Base-by-base conservation (phyloP, 148 eudicot species). In the Vaccinium corymbosum region DNA sequence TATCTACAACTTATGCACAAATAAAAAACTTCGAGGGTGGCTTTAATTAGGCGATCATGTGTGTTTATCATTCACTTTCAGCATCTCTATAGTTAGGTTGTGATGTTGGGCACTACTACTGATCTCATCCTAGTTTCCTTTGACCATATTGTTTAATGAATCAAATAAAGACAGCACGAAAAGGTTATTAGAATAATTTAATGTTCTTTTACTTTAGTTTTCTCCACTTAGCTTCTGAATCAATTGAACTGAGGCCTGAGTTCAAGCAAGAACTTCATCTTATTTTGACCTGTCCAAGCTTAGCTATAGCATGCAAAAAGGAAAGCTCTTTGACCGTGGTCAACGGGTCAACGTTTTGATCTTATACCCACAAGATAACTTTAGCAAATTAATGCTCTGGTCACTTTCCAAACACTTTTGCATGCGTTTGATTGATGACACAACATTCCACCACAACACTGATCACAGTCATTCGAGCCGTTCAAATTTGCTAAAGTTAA, bases 101-200 rank as follows among this genome's bases (percentile, higher is more conserved):
- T 68, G 73, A 17, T 68, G 73, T 68, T 68, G 73, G 73, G 73
- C 73, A 68, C 73, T 68, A 11, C 6, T 68, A 25, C 17, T 68
- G 1, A 68, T 27, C 73, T 5, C 38, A 68, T 68, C 38, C 73
- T 68, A 0, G 73, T 27, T 68, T 68, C 35, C 35, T 27, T 68
- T 68, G 73, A 68, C 73, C 73, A 27, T 0, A 62, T 1, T 13
- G 73, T 35, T 25, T 3, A 4, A 27, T 68, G 38, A 68, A 68
- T 68, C 73, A 68, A 27, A 0, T 68, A 11, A 27, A 16, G 73
- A 68, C 73, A 68, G 73, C 73, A 25, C 38, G 27, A 4, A 27
- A 68, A 27, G 73, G 38, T 25, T 12, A 25, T 10, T 12, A 11
- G 4, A 68, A 68, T 25, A 25, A 27, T 4, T 68, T 68, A 68